These are phyloP conservation scores for Epipyxis sp. DNA, from an alignment of 108 stramenopile genomes.

Conservation along the genomic window DNA sequence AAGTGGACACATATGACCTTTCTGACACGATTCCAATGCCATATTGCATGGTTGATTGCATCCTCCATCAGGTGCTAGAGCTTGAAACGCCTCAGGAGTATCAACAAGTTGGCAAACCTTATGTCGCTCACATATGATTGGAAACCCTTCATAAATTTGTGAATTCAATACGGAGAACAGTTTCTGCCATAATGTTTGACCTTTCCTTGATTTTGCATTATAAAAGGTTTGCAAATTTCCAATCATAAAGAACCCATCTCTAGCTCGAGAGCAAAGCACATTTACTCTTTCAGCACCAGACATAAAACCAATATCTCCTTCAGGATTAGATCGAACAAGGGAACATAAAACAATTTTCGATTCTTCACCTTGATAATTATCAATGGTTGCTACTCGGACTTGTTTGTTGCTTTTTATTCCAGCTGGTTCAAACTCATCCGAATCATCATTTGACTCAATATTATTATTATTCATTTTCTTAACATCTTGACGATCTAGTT, in stretches of 20 bases:
- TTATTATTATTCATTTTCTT: slow-evolving; percentile 26
- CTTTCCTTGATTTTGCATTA: background rate
- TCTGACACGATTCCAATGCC: slow-evolving; percentile 4
- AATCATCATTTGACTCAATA: background rate
- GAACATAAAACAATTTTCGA: slow-evolving; percentile 42
- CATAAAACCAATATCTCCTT: slow-evolving; percentile 50
- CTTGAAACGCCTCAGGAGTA: slow-evolving; percentile 38
- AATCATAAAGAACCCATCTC: slow-evolving; percentile 41
- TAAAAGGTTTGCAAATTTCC: slow-evolving; percentile 42
- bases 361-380: slow-evolving; percentile 59
- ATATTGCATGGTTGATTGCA: slow-evolving; percentile 32
- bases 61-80: slow-evolving; percentile 37
- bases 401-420: background rate
- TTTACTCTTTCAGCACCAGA: slow-evolving; percentile 44
- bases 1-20: slow-evolving; percentile 39
- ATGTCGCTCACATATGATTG: slow-evolving; percentile 36
- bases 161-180: slow-evolving; percentile 26
- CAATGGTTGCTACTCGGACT: slow-evolving; percentile 32
- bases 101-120: slow-evolving; percentile 12
- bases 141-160: slow-evolving; percentile 36
- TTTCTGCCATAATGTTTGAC: slow-evolving; percentile 14
- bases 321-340: slow-evolving; percentile 45
- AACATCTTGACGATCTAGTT: slow-evolving; percentile 36
- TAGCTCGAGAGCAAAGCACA: slow-evolving; percentile 50
- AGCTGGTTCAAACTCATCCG: background rate